These are phyloP conservation scores for Hamamelis virginiana DNA, from an alignment of 164 flowering plant genomes.

Conservation along the genomic window DNA sequence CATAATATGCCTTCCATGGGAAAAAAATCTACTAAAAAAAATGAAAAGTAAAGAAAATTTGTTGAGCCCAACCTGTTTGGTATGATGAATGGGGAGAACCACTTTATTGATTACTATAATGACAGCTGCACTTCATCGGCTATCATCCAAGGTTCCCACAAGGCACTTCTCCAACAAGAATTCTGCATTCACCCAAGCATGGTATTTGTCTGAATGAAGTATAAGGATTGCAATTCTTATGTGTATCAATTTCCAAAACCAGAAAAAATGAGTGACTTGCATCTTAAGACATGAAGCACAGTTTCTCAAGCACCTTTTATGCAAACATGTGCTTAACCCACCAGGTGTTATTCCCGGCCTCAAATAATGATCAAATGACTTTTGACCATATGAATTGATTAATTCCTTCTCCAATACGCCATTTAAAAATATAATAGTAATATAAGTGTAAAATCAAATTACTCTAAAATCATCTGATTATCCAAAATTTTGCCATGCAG, in stretches of 20 bases:
- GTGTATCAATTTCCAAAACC: neutral
- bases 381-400: neutral
- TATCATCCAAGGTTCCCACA: constrained; percentile 73
- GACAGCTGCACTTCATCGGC: constrained; percentile 21
- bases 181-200: constrained; percentile 97
- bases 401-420: neutral
- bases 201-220: constrained; percentile 69
- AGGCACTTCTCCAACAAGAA: constrained; percentile 90
- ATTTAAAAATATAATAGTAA: too few species aligned
- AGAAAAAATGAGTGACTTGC: neutral
- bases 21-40: neutral
- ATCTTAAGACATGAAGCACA: neutral
- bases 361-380: neutral
- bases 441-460: neutral
- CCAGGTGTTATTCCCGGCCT: neutral
- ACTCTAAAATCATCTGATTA: neutral
- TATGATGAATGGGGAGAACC: neutral
- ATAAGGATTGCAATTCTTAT: constrained; percentile 31
- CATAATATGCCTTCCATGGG: too few species aligned
- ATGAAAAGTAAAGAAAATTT: neutral
- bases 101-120: neutral
- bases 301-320: neutral
- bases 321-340: neutral
- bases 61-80: neutral
- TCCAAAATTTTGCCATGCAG: neutral